Evolutionary conservation across 2,329 filamentous ascomycete species (phyloP), one percentile per base, ranked within the genome.

Genomic region (Colletotrichum eleusines): DNA sequence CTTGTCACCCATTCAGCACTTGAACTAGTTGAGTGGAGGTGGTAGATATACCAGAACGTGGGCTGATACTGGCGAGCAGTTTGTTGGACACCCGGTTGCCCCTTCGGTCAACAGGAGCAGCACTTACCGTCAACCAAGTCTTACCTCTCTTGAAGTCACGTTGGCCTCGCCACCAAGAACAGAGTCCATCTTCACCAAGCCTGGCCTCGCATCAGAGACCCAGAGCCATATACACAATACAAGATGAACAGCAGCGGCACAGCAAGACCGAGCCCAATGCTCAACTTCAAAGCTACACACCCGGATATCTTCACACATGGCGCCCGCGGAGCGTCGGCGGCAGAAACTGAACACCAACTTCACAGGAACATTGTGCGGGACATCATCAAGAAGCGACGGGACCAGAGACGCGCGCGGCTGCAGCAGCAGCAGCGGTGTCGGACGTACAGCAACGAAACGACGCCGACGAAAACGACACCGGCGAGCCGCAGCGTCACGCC

Each of bases 341-440:
- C 65, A 2, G 54, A 44, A 8, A 26, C 44, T n/a, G 69, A 71
- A 40, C 58, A 59, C 53, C 64, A 71, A 53, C 26, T 68, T 35
- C 68, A 71, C 38, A 31, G 58, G 26, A 71, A 42, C 46, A 6
- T 68, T 20, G 65, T 71, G 14, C 65, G 69, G 35, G 69, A 71
- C 46, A 71, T 71, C 20, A 71, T 71, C 69, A 63, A 59, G 28
- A 53, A 54, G 28, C 64, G 69, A 12, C 64, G 69, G 2, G 69
- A 71, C 14, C 64, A 69, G 38, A 48, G 69, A 42, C 51, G 69
- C 2, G 69, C 69, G 5, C 65, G 69, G 23, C 53, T 71, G 38
- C 69, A 69, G 40, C 42, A 44, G 40, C 38, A 40, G 40, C 69
- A 71, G 9, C 58, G 69, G 20, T 69, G 65, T 20, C 44, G 69